A percentile compares a stretch with the other conserved stretches of the same genome.
Evolutionary conservation across 2,329 filamentous ascomycete genomes (phyloP).

Genomic region (Coniochaeta ligniaria): DNA sequence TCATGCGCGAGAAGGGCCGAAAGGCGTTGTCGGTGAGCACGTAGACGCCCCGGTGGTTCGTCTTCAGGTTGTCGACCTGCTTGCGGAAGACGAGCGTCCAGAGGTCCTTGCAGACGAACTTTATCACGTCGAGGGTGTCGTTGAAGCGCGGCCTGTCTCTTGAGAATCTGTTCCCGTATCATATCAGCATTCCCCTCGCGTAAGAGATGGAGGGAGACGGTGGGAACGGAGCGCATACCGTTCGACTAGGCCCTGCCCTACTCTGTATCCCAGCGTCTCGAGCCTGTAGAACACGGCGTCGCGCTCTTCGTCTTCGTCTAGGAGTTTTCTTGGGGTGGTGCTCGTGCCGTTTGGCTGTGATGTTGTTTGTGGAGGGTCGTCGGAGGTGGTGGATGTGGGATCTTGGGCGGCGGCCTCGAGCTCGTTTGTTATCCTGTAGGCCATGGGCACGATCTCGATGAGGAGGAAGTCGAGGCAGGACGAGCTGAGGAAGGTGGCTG

Average conservation of each 20-base stretch:
- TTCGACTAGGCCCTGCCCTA: constrained; percentile 88
- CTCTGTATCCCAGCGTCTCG: constrained; percentile 80
- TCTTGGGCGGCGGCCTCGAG: constrained; percentile 42
- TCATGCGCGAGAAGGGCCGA: constrained; percentile 84
- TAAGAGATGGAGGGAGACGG: neutral
- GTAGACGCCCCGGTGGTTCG: constrained; percentile 95
- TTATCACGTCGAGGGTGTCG: constrained; percentile 91
- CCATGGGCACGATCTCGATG: constrained; percentile 93
- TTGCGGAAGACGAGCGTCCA: constrained; percentile 94
- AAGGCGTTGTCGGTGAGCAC: constrained; percentile 92
- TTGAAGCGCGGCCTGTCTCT: constrained; percentile 80
- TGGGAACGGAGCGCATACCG: constrained; percentile 46
- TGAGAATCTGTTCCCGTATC: constrained; percentile 54
- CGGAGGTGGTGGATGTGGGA: neutral
- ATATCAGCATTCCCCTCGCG: neutral
- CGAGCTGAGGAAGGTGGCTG: constrained; percentile 68
- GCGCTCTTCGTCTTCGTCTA: constrained; percentile 73
- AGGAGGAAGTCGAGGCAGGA: constrained; percentile 91
- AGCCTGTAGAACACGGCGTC: constrained; percentile 82
- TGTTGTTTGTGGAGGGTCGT: neutral
- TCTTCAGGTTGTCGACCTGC: constrained; percentile 98
- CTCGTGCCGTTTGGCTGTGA: neutral
- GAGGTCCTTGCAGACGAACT: constrained; percentile 97
- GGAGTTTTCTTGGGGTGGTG: neutral
- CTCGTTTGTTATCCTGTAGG: constrained; percentile 76